A percentile compares a stretch with the other conserved stretches of the same genome.
Conservation (phyloP, 1,139 yeast genomes). For the Pneumocystis murina region DNA sequence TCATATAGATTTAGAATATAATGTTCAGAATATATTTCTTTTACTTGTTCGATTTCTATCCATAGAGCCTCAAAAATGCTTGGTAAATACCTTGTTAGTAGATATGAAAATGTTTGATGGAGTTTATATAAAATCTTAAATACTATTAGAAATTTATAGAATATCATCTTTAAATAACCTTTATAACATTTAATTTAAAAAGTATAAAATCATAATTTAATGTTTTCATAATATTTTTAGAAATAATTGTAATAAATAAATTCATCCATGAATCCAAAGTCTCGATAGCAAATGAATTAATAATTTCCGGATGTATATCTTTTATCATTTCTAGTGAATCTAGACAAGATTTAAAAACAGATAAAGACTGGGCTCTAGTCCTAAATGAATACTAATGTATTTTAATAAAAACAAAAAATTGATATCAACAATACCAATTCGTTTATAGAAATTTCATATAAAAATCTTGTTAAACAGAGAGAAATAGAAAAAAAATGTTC, state of each 20-base stretch:
- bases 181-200: neutral
- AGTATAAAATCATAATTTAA: neutral
- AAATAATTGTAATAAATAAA: slow-evolving; percentile 2
- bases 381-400: neutral
- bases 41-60: neutral
- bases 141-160: neutral
- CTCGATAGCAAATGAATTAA: slow-evolving; percentile 8
- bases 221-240: neutral
- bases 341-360: slow-evolving; percentile 11
- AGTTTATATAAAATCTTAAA: neutral
- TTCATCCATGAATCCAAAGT: slow-evolving; percentile 13
- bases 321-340: slow-evolving; percentile 12
- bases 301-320: slow-evolving; percentile 9
- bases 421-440: neutral
- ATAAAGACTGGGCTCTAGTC: slow-evolving; percentile 7
- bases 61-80: neutral
- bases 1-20: neutral
- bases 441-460: slow-evolving; percentile 2
- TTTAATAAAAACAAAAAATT: neutral
- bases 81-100: neutral
- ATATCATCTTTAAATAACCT: neutral
- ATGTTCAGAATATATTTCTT: neutral
- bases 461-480: slow-evolving; percentile 5
- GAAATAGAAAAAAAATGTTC: slow-evolving; percentile 12
- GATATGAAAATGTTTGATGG: neutral